Base-by-base conservation (phyloP, 1,284 basidiomycete genomes). In the Cryptococcus jaspeensis region DNA sequence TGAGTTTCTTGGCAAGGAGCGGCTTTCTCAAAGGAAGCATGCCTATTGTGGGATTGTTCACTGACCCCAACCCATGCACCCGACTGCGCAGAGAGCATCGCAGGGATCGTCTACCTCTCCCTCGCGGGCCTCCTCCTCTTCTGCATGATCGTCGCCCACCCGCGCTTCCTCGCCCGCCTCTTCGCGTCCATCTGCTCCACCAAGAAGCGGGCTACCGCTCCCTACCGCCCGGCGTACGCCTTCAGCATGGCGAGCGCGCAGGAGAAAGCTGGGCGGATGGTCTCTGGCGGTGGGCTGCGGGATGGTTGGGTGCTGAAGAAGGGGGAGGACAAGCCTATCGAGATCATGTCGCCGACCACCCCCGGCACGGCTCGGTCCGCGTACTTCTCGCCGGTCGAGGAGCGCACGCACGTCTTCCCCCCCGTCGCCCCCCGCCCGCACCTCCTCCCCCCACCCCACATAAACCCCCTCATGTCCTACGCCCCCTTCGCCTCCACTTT, bases 131-230 rank as follows among this genome's bases (percentile, higher is more conserved):
- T 78, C 16, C 56, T 74, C 9, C 54, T 63, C 36, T 35, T 72
- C 15, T 63, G 62, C 54, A 63, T 76, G 50, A 44, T 73, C 39
- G 44, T 72, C n/a, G 54, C 63, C 4, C 68, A 72, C 50, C 63
- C 71, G 25, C 65, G 72, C n/a, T 74, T 78, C 59, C 62, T 75
- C 25, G 73, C 69, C 20, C 66, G 76, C 12, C 49, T 74, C 8
- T 70, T 72, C 53, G 69, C 75, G 20, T 74, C 73, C 3, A 25
- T 65, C 18, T 50, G 18, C 45, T 20, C n/a, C 18, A 16, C 13
- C 36, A 40, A 28, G 22, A n/a, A 8, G 12, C 28, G 36, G 15
- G 18, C 15, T 18, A 8, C n/a, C 25, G 28, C 11, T 16, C 37
- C 28, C n/a, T 11, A 44, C 20, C 42, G 13, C 11, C 42, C 23